Percentiles rank a stretch among this genome's conserved stretches.
These are phyloP conservation scores for Alternaria sp. DNA, from an alignment of 2,329 filamentous ascomycete species.

Conservation along the genomic window DNA sequence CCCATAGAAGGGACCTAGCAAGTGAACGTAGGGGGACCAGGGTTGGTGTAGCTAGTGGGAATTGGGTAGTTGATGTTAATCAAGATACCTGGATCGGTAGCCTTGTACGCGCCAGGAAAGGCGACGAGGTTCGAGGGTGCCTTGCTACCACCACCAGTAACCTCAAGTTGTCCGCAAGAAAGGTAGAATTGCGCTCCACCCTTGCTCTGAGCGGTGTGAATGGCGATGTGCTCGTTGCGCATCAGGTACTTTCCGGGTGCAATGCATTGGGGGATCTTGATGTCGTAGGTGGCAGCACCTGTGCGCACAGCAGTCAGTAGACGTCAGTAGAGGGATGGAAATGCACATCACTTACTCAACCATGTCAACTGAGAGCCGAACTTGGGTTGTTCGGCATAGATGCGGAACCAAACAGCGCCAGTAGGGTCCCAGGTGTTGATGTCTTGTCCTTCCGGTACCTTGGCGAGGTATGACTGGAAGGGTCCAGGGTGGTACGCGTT, in stretches of 20 bases:
- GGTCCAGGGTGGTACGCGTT: constrained; percentile 45
- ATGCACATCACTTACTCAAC: constrained; percentile 7
- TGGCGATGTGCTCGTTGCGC: constrained; percentile 57
- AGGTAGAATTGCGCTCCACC: constrained; percentile 57
- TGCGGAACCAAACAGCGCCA: constrained; percentile 50
- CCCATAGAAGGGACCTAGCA: background rate
- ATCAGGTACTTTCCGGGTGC: constrained; percentile 57
- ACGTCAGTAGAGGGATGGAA: accelerated
- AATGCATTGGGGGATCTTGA: constrained; percentile 51
- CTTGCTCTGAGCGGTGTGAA: constrained; percentile 49
- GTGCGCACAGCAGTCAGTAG: background rate
- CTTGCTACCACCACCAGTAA: constrained; percentile 49
- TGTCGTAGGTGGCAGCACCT: constrained; percentile 20
- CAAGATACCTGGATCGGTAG: constrained; percentile 38
- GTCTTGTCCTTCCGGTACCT: constrained; percentile 43
- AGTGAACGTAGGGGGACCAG: constrained; percentile 11
- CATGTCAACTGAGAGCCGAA: constrained; percentile 16
- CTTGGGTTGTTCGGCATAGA: constrained; percentile 26
- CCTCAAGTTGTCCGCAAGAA: constrained; percentile 55
- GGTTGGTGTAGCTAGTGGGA: constrained; percentile 15
- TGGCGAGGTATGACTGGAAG: constrained; percentile 50
- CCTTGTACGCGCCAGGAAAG: constrained; percentile 51
- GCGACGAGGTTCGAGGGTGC: constrained; percentile 47
- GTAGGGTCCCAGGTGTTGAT: constrained; percentile 44
- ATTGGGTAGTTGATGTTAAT: constrained; percentile 43